Evolutionary conservation across 805 yeast species (phyloP).

Genomic region (Wickerhamiella nectarea): DNA sequence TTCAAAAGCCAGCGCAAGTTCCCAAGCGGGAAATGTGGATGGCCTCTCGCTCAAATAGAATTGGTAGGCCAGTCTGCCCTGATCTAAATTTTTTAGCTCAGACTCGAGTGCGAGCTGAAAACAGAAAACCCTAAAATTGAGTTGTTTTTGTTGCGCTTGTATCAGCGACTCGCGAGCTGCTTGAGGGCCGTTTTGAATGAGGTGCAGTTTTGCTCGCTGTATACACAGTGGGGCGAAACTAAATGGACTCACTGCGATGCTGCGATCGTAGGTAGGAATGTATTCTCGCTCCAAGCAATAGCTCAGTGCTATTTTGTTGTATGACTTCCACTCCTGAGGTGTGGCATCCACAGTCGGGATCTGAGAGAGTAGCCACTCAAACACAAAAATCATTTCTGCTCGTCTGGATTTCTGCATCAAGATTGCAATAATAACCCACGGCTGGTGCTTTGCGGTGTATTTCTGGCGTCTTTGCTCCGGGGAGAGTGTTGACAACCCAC

Average conservation of each 20-base stretch:
- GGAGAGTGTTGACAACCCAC: neutral
- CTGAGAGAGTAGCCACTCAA: neutral
- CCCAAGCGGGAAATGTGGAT: neutral
- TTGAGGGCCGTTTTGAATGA: neutral
- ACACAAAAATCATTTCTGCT: neutral
- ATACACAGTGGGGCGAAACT: neutral
- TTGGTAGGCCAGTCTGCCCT: neutral
- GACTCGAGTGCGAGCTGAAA: neutral
- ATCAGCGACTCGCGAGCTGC: neutral
- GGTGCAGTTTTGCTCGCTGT: neutral
- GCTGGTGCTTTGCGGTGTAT: neutral
- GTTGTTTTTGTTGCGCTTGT: neutral
- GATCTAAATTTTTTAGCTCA: neutral
- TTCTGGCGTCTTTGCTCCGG: neutral
- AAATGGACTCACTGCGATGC: neutral
- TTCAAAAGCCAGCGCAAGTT: conserved; percentile 47
- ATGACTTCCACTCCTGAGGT: neutral
- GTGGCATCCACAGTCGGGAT: neutral
- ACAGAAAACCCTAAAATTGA: neutral
- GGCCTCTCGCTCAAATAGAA: neutral
- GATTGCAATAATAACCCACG: neutral
- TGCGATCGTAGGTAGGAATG: neutral
- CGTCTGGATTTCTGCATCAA: neutral
- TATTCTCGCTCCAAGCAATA: neutral
- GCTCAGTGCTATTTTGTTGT: neutral